phyloP scores from a whole-genome alignment of 176 grass and related monocot genomes.

The Carex myosuroides region DNA sequence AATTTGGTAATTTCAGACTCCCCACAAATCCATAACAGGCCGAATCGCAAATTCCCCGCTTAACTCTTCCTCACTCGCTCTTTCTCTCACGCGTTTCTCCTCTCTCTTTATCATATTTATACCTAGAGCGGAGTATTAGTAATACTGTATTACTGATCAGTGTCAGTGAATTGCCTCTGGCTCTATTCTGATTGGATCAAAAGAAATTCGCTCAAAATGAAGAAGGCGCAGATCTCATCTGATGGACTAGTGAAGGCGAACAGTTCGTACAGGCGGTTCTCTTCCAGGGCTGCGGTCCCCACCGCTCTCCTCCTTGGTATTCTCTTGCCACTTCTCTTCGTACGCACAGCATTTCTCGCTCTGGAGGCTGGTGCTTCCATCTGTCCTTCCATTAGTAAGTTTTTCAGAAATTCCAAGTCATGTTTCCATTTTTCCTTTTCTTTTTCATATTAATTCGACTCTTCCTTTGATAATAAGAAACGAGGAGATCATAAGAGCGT shows the following conservation, averaged over 20 bases:
- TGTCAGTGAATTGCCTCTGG: not conserved
- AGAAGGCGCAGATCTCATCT: conserved; percentile 38
- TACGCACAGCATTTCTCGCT: conserved; percentile 65
- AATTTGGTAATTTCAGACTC: not conserved
- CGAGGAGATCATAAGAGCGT: not conserved
- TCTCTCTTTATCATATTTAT: not conserved
- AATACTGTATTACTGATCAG: not conserved
- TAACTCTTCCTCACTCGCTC: not conserved
- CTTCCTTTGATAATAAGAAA: not conserved
- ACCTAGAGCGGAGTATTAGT: too few species aligned
- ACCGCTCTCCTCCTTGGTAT: conserved; percentile 57
- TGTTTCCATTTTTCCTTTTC: not conserved
- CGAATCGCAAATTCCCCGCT: not conserved
- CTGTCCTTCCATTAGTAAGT: conserved; percentile 43
- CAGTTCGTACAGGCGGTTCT: conserved; percentile 25
- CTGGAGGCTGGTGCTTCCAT: conserved; percentile 64
- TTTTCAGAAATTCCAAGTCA: not conserved
- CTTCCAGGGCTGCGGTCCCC: conserved; percentile 37
- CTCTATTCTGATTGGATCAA: not conserved
- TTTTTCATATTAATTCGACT: not conserved
- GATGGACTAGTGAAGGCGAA: conserved; percentile 23
- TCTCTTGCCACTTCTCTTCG: conserved; percentile 52
- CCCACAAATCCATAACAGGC: not conserved
- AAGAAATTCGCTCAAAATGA: conserved; percentile 30
- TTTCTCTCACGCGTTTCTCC: not conserved